Evolutionary conservation across 2,329 filamentous ascomycete genomes (phyloP).

Genomic region (Cytospora piceae): DNA sequence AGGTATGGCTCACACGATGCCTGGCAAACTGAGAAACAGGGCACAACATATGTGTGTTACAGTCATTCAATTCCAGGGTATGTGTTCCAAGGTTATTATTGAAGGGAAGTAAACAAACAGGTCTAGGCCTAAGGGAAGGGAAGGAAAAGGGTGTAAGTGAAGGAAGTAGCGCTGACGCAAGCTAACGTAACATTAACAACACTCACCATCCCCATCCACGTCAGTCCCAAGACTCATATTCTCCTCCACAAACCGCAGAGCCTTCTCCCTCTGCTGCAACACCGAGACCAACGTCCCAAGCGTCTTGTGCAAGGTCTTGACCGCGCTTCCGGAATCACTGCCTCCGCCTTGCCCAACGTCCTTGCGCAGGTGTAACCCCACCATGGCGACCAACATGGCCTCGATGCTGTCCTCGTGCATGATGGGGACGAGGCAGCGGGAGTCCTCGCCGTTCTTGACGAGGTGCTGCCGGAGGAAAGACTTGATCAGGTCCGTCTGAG

Average conservation of each 20-base stretch:
- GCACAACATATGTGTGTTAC: no score
- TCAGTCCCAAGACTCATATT: background rate
- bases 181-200: no score
- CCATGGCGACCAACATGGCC: conserved; percentile 10
- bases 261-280: conserved; percentile 20
- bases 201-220: background rate
- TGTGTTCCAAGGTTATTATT: no score
- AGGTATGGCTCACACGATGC: no score
- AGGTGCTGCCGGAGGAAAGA: conserved; percentile 14
- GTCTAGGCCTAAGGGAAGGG: no score
- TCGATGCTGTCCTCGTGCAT: conserved; percentile 8
- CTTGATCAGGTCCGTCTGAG: conserved; percentile 12
- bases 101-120: no score
- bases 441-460: conserved; percentile 4
- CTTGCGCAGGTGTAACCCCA: conserved; percentile 10
- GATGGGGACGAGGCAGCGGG: background rate
- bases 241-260: background rate
- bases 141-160: no score
- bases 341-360: background rate
- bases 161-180: no score
- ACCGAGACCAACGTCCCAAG: conserved; percentile 14
- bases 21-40: no score
- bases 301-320: conserved; percentile 4
- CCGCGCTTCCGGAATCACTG: background rate
- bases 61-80: no score